Evolutionary conservation across 345 rosid genomes (phyloP).

Genomic region (Zanthoxylum bungeanum): DNA sequence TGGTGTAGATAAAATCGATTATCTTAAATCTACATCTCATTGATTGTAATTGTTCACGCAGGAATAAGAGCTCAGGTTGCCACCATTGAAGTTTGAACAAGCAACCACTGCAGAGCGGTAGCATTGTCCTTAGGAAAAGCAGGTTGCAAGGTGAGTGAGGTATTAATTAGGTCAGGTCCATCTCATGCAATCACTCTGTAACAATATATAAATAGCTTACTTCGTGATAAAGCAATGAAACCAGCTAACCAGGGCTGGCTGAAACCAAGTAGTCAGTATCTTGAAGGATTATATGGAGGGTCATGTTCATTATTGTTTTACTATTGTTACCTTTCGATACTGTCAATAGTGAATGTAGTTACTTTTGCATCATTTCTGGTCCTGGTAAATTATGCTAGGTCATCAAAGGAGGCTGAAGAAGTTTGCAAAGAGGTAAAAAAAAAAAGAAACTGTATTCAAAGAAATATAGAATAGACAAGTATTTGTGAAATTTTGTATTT

Average conservation of each 20-base stretch:
- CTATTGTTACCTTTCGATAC: not conserved
- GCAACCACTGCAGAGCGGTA: constrained; percentile 59
- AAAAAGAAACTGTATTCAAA: not conserved
- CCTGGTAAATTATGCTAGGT: constrained; percentile 89
- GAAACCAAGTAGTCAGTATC: not conserved
- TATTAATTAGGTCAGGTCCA: not conserved
- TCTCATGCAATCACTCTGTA: not conserved
- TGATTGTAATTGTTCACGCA: constrained; percentile 12
- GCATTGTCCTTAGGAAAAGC: constrained; percentile 92
- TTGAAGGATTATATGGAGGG: not conserved
- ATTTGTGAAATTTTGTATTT: no score
- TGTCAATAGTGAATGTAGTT: not conserved
- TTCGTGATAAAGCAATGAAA: not conserved
- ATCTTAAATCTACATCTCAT: not conserved
- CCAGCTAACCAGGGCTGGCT: not conserved
- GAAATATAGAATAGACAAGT: no score
- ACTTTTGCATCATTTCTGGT: constrained; percentile 47
- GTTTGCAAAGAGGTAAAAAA: constrained; percentile 70
- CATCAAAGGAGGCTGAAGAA: constrained; percentile 96
- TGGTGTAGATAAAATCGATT: not conserved
- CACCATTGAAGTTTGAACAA: constrained; percentile 50
- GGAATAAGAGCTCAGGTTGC: constrained; percentile 77
- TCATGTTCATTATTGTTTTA: not conserved
- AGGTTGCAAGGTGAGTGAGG: constrained; percentile 52
- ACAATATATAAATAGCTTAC: not conserved